Conservation (phyloP, 805 yeast species). For the Suhomyces emberorum region DNA sequence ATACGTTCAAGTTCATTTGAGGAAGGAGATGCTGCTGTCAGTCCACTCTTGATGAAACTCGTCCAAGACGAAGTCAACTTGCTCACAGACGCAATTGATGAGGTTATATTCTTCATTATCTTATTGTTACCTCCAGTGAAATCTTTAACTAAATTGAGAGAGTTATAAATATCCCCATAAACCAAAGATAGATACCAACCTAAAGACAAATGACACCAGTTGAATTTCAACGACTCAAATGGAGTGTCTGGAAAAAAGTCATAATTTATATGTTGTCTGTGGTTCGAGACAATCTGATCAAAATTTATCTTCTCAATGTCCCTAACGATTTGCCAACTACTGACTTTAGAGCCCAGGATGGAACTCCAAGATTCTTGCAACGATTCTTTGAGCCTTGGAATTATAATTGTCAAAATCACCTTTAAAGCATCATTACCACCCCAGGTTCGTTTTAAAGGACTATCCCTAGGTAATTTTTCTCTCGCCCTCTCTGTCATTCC, state of each 20-base stretch:
- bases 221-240: slow-evolving; percentile 47
- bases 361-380: slow-evolving; percentile 26
- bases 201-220: slow-evolving; percentile 60
- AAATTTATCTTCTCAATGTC: slow-evolving; percentile 40
- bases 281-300: slow-evolving; percentile 15
- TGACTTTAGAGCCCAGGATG: slow-evolving; percentile 16
- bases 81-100: slow-evolving; percentile 35
- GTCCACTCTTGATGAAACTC: slow-evolving; percentile 23
- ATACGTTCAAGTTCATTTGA: slow-evolving; percentile 11
- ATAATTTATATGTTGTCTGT: slow-evolving; percentile 28
- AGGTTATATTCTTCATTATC: slow-evolving; percentile 38
- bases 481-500: slow-evolving; percentile 61
- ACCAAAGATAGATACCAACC: slow-evolving; percentile 75
- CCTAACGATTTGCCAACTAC: slow-evolving; percentile 32
- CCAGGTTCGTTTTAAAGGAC: slow-evolving; percentile 52
- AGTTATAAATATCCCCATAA: slow-evolving; percentile 54
- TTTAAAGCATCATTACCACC: slow-evolving; percentile 51
- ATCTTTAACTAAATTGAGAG: slow-evolving; percentile 17
- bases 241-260: slow-evolving; percentile 45
- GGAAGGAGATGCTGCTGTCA: slow-evolving; percentile 2
- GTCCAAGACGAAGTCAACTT: slow-evolving; percentile 39
- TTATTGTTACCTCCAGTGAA: slow-evolving; percentile 24
- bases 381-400: slow-evolving; percentile 33
- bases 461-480: slow-evolving; percentile 50
- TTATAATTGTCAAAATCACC: slow-evolving; percentile 36